These are phyloP conservation scores for Blastocystis sp. DNA, from an alignment of 352 stramenopile genomes.

Conservation along the genomic window DNA sequence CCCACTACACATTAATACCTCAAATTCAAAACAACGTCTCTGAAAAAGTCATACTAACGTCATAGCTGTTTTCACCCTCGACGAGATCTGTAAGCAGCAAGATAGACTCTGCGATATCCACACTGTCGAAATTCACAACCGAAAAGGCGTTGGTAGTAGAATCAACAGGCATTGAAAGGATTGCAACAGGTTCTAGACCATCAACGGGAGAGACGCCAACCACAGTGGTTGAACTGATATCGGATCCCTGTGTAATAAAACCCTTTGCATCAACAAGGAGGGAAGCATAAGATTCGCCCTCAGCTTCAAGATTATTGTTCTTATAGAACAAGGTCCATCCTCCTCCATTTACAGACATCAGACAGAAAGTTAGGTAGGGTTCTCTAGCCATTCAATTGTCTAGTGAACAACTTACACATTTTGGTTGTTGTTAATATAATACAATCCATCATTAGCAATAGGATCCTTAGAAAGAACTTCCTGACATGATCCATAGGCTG, in stretches of 20 bases:
- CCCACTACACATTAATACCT: background rate
- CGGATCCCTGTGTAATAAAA: background rate
- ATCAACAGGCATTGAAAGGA: conserved; percentile 33
- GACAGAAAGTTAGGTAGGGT: conserved; percentile 45
- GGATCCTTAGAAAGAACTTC: conserved; percentile 9
- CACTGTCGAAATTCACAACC: conserved; percentile 12
- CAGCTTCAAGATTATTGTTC: background rate
- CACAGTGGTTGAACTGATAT: background rate
- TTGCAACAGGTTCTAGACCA: background rate
- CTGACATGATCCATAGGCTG: conserved; percentile 50
- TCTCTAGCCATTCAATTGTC: background rate
- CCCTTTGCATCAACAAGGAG: background rate
- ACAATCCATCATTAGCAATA: background rate
- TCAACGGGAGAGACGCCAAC: conserved; percentile 23
- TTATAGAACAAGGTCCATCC: conserved; percentile 67
- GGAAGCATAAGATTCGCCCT: background rate
- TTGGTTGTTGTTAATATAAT: conserved; percentile 49
- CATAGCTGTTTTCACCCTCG: conserved; percentile 6
- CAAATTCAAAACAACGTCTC: background rate
- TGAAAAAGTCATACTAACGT: background rate
- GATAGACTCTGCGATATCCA: background rate
- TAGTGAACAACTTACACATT: background rate
- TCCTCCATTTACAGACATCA: conserved; percentile 58
- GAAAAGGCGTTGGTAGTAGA: background rate
- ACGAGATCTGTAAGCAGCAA: background rate